Percentiles rank a stretch among this genome's conserved stretches.
These are phyloP conservation scores for Pulicaria dysenterica DNA, from an alignment of 129 eudicot genomes.

Conservation along the genomic window DNA sequence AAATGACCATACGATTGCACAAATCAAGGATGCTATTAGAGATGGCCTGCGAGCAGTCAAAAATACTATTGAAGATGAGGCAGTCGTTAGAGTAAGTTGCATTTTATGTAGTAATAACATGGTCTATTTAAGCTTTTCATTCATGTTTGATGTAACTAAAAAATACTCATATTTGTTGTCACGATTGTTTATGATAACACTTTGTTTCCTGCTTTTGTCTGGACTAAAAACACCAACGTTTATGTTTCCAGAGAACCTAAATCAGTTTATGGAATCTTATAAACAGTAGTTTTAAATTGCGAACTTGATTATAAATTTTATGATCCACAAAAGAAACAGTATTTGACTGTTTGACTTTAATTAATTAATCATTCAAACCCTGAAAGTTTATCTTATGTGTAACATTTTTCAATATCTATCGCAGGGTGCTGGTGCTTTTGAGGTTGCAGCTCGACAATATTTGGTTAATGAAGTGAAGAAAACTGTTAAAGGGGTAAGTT, in stretches of 20 bases:
- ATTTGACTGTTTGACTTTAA: neutral
- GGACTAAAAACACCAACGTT: too few relatives aligned
- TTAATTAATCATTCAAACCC: neutral
- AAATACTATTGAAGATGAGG: slow-evolving; percentile 81
- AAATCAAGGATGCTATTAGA: slow-evolving; percentile 96
- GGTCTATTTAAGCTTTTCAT: too few relatives aligned
- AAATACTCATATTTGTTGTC: too few relatives aligned
- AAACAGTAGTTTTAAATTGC: too few relatives aligned
- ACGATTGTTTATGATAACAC: too few relatives aligned
- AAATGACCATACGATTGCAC: slow-evolving; percentile 97
- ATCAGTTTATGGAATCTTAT: too few relatives aligned
- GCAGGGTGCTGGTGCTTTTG: slow-evolving; percentile 99
- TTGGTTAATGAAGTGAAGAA: slow-evolving; percentile 84
- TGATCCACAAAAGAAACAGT: too few relatives aligned
- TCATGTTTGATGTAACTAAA: too few relatives aligned
- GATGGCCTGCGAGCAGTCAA: slow-evolving; percentile 89
- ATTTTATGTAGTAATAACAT: too few relatives aligned
- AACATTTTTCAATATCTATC: slow-evolving; percentile 7
- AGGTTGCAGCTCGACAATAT: slow-evolving; percentile 93
- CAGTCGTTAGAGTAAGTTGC: slow-evolving; percentile 72
- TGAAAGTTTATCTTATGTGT: neutral
- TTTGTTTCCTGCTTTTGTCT: too few relatives aligned
- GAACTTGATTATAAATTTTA: too few relatives aligned
- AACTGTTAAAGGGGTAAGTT: slow-evolving; percentile 89
- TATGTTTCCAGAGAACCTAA: too few relatives aligned